Base-by-base conservation (phyloP, 2,329 filamentous ascomycete species). In the Botrytis medusae region DNA sequence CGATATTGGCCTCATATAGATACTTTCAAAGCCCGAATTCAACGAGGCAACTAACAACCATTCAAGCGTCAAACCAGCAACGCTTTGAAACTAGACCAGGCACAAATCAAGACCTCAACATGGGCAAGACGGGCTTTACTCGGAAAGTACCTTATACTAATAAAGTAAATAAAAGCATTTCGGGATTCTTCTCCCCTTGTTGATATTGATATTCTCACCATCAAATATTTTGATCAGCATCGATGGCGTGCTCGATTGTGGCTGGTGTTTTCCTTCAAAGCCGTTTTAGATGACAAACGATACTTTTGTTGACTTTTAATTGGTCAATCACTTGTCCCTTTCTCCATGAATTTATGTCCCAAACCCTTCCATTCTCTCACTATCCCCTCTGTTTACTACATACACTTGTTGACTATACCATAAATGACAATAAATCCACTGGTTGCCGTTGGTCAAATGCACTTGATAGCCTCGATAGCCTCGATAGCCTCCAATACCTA, bases 231-330 rank as follows among this genome's bases (percentile, higher is more conserved):
- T 59, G 48, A 68, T 68, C 71, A 72, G 22, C 37, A 68, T 29
- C 62, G 62, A 72, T 72, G 71, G 71, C 71, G 71, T 72, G 71
- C 71, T 72, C 71, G 32, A 22, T 57, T 37, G 62, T 72, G 70
- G 70, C 70, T 72, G 40, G n/a, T 72, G 70, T 44, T 72, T 72
- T 72, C 51, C 70, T 62, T 71, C 70, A 67, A 59, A 68, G 70
- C 9, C 37, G 9, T 72, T 67, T 57, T n/a, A 59, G 62, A 72
- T 72, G 63, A 72, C 71, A 72, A 72, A 72, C 37, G 12, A n/a
- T 25, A 72, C 71, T 68, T 51, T 72, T 72, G 14, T 16, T 37
- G 46, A 37, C 5, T 22, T 57, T 5, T 65, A 4, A 71, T 65
- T 68, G 74, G 71, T 8, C 40, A 40, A 67, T 40, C 20, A 44